Evolutionary conservation across 179 eudicot genomes (phyloP).

Genomic region (Actinidia arguta): DNA sequence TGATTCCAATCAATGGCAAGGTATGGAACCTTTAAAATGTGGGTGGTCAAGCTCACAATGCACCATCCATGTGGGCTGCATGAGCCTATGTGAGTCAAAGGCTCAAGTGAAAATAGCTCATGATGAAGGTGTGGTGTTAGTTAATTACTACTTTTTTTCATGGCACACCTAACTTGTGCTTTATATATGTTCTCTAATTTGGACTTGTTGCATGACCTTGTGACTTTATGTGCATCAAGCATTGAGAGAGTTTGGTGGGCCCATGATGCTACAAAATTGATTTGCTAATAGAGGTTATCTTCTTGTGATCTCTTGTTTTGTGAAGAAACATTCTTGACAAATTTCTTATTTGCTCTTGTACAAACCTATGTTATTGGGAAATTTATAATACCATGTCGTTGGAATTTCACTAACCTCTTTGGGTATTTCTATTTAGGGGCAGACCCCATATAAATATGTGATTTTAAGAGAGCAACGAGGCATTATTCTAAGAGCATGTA

Average conservation of each 20-base stretch:
- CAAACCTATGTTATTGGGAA: no score
- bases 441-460: no score
- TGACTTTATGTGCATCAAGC: conserved; percentile 29
- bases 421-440: no score
- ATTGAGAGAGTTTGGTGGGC: conserved; percentile 8
- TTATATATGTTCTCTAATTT: conserved; percentile 23
- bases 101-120: background rate
- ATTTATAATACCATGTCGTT: no score
- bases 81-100: conserved; percentile 35
- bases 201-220: conserved; percentile 22
- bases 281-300: no score
- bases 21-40: background rate
- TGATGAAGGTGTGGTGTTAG: background rate
- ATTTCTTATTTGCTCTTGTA: no score
- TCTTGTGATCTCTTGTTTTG: background rate
- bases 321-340: background rate
- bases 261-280: no score
- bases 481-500: no score
- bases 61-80: conserved; percentile 44
- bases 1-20: no score
- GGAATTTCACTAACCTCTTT: no score
- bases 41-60: background rate
- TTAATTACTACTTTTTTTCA: conserved; percentile 18
- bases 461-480: no score
- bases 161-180: conserved; percentile 41